Evolutionary conservation across 805 yeast genomes (phyloP), one percentile per base, ranked within the genome.

Genomic region (Wickerhamiella hasegawae): DNA sequence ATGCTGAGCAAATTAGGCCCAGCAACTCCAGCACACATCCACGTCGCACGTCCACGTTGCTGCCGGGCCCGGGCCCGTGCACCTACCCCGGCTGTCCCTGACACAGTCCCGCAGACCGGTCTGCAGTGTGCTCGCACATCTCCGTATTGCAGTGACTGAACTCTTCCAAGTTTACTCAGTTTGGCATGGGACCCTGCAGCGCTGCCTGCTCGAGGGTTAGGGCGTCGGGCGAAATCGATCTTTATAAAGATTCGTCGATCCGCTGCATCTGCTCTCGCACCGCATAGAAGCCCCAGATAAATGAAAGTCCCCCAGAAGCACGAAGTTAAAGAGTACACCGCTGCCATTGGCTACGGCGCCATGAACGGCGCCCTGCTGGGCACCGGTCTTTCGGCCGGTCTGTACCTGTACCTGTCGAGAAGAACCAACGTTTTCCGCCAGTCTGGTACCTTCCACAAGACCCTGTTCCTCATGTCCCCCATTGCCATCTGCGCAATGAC

Each of bases 401-500:
- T 74, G 33, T 70, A 38, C 21, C 12, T 34, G 65, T 47, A 67
- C 66, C 32, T 47, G 62, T 19, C 73, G 72, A 22, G 69, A 68
- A 40, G 43, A 40, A 40, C 46, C 9, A 16, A 28, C 21, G 51
- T 40, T 36, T 42, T 36, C 41, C 40, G 28, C 32, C 41, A 31
- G 10, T 44, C 46, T 33, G 49, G 57, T 29, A 45, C 52, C 15
- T 52, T 48, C 34, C 53, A 51, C 34, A 38, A 67, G 44, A 73
- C 87, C 2, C 81, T 82, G 5, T 54, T 74, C 35, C 70, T 70
- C 45, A 69, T 76, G 38, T 66, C 72, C 24, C 92, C 94, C 11
- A 76, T 80, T 22, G 68, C 77, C 2, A 57, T 73, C 28, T 45
- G 66, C 19, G 66, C 74, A 8, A 71, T 78, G 3, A 73, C 79